Evolutionary conservation across 345 rosid species (phyloP), one percentile per base, ranked within the genome.

Genomic region (Aquilaria malaccensis): DNA sequence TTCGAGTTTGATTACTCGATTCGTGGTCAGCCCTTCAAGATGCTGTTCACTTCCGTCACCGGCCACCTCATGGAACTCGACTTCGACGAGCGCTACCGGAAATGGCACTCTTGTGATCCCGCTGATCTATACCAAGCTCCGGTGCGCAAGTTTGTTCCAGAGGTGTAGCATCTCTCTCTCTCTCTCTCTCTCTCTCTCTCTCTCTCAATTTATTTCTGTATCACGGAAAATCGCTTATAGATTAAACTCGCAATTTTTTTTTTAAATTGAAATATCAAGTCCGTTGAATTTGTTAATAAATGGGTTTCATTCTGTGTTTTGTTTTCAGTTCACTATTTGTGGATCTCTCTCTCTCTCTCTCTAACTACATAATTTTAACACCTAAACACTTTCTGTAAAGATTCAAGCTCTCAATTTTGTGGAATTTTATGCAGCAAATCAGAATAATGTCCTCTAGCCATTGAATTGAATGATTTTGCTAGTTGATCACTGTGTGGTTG

Each of bases 1-100:
- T 93, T 85, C 71, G 96, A 93, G 86, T 93, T 93, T 82, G 81
- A 73, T 73, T 93, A 89, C 80, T 64, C 76, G 50, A 84, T 89
- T 60, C 79, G 83, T 30, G 90, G 90, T 53, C 98, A 87, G 69
- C 84, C 78, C 13, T 89, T 97, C 62, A 91, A 79, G 67, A 93
- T 93, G 97, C 67, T 81, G n/a, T 75, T 93, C 73, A 93, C 98
- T 57, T 93, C 98, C 64, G 98, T 93, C 69, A 89, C 79, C 56
- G 98, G 98, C 10, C 98, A 93, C 70, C 72, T 93, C 68, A 93
- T 87, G 94, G 98, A 93, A 83, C 82, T 89, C 54, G 97, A 89
- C 2, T 93, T 89, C 80, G 88, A 84, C 2, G 98, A 89, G 0
- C 96, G 92, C 12, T 93, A 74, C 80, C 88, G 97, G 59, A 93